These are phyloP conservation scores for Vaccinium macrocarpon DNA, from an alignment of 148 eudicot genomes.

Conservation along the genomic window DNA sequence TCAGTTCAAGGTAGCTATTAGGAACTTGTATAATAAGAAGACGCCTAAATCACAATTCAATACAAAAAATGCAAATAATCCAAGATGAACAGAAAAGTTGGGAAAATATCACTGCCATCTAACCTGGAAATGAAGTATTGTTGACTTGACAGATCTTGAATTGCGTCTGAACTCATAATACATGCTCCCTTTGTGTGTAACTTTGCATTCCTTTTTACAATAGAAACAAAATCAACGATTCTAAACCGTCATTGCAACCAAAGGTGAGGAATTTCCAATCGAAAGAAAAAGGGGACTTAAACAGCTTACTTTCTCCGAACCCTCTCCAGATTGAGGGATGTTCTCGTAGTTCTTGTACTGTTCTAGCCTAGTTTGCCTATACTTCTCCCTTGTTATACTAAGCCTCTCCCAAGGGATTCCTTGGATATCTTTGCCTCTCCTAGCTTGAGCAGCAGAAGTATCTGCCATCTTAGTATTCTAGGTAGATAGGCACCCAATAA, in stretches of 20 bases:
- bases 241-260: neutral
- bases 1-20: neutral
- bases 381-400: slow-evolving; percentile 56
- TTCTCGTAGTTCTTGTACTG: slow-evolving; percentile 85
- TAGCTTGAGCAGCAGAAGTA: slow-evolving; percentile 74
- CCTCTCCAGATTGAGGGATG: slow-evolving; percentile 69
- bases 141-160: slow-evolving; percentile 76
- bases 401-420: slow-evolving; percentile 80
- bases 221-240: neutral
- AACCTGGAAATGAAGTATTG: slow-evolving; percentile 90
- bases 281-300: slow-evolving; percentile 6
- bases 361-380: slow-evolving; percentile 66
- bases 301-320: slow-evolving; percentile 52
- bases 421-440: slow-evolving; percentile 82
- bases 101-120: neutral
- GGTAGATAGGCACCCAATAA: slow-evolving; percentile 25
- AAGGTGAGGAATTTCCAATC: neutral
- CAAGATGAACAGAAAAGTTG: neutral
- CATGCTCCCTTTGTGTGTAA: slow-evolving; percentile 47
- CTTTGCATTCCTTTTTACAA: slow-evolving; percentile 53
- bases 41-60: slow-evolving; percentile 3
- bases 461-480: slow-evolving; percentile 60
- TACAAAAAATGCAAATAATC: neutral
- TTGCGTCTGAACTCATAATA: slow-evolving; percentile 73
- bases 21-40: neutral